Evolutionary conservation across 345 rosid species (phyloP).

Genomic region (Eucalyptus sideroxylon): DNA sequence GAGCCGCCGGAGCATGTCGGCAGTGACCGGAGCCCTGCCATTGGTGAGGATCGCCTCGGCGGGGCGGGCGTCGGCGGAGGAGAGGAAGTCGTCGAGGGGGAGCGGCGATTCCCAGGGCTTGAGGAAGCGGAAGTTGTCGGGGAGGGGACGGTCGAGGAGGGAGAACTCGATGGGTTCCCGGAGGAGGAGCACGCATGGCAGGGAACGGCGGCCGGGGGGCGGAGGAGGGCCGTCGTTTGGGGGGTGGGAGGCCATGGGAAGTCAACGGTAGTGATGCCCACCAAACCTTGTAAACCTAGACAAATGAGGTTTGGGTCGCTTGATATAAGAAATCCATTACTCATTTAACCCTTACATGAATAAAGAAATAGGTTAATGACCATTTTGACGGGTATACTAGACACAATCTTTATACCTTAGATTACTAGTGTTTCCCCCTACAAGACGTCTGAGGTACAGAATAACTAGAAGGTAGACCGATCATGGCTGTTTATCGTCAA

Average conservation of each 20-base stretch:
- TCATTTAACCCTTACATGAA: no score
- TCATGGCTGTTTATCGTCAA: neutral
- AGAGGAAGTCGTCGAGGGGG: slow-evolving; percentile 15
- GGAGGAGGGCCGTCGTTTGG: neutral
- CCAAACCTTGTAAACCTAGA: neutral
- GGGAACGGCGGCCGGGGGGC: neutral
- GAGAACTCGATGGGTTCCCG: neutral
- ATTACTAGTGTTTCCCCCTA: neutral
- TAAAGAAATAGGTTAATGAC: no score
- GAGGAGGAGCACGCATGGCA: slow-evolving; percentile 1
- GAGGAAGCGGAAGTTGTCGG: slow-evolving; percentile 8
- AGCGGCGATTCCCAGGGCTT: slow-evolving; percentile 17
- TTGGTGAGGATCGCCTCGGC: slow-evolving; percentile 12
- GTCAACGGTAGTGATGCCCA: neutral
- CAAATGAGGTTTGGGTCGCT: no score
- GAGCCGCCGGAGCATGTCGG: slow-evolving; percentile 8
- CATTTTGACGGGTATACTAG: neutral
- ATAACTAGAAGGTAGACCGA: neutral
- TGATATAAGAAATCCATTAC: no score
- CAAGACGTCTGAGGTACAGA: neutral
- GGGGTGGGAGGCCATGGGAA: neutral
- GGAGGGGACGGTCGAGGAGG: neutral
- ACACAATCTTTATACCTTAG: neutral
- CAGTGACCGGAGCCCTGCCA: slow-evolving; percentile 1
- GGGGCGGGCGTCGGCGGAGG: slow-evolving; percentile 9